Conservation (phyloP, 73 alveolate species). For the Paraurostyla sp. region DNA sequence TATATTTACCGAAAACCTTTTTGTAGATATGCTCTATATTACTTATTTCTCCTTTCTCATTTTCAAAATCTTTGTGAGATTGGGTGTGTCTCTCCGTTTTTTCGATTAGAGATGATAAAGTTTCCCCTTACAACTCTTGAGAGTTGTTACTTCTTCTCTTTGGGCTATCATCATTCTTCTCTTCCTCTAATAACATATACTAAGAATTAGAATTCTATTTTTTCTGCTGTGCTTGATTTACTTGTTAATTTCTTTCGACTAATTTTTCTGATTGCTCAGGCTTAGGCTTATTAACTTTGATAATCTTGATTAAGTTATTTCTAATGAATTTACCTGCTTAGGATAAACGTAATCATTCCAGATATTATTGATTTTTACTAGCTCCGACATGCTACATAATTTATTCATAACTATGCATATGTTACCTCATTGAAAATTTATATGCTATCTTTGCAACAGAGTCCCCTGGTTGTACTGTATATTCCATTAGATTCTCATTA, state of each 20-base stretch:
- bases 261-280: too few relatives aligned
- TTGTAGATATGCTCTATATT: conserved; percentile 33
- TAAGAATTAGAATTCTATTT: too few relatives aligned
- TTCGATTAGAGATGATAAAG: not conserved
- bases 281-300: too few relatives aligned
- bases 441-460: conserved; percentile 19
- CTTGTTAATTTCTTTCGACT: too few relatives aligned
- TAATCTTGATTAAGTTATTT: not conserved
- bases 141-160: not conserved
- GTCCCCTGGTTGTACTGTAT: conserved; percentile 35
- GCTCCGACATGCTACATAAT: not conserved
- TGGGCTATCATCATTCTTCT: not conserved
- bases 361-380: conserved; percentile 8
- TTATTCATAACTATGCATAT: not conserved
- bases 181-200: conserved; percentile 1
- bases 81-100: not conserved
- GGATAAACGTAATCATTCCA: conserved; percentile 49
- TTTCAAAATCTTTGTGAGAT: not conserved
- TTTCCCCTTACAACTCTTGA: not conserved
- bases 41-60: conserved; percentile 35
- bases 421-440: conserved; percentile 16
- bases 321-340: conserved; percentile 1
- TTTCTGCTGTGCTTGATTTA: too few relatives aligned
- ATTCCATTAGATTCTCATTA: too few relatives aligned
- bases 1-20: conserved; percentile 19